phyloP scores from a whole-genome alignment of 2,329 filamentous ascomycete species.

The Sarocladium kiliense region DNA sequence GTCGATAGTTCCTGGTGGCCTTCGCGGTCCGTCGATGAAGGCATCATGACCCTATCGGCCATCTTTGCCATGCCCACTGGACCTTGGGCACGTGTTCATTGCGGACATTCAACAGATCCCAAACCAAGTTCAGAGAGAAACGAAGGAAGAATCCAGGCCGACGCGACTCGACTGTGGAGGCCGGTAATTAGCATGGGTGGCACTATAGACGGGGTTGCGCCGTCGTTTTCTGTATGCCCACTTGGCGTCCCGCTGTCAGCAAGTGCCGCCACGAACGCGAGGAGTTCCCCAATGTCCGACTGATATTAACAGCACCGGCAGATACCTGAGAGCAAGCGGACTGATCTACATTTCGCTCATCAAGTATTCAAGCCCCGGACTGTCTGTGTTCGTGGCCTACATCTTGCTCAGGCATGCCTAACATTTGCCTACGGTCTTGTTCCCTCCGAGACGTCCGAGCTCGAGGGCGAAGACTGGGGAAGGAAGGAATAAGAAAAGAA shows the following conservation, averaged over 20 bases:
- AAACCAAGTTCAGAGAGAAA: neutral
- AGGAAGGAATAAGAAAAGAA: neutral
- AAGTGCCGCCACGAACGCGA: slow-evolving; percentile 4
- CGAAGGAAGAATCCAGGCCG: neutral
- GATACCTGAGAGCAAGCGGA: neutral
- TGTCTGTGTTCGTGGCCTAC: no score
- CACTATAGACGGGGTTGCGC: neutral
- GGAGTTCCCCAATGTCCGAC: neutral
- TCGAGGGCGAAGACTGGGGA: neutral
- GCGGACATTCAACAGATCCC: no score
- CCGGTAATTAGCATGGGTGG: neutral
- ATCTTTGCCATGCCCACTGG: neutral
- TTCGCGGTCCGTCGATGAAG: neutral
- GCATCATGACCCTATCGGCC: neutral
- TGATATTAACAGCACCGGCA: neutral
- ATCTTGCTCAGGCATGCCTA: no score
- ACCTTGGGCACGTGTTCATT: no score
- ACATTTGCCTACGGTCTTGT: no score
- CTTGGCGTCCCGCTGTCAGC: slow-evolving; percentile 6
- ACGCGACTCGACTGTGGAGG: no score
- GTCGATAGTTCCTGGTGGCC: neutral
- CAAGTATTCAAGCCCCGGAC: no score
- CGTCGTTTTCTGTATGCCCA: neutral
- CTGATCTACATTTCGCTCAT: neutral
- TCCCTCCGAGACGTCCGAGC: neutral